Evolutionary conservation across 371 early-diverging fungal genomes (phyloP).

Genomic region (Syncephalastrum contaminatum): DNA sequence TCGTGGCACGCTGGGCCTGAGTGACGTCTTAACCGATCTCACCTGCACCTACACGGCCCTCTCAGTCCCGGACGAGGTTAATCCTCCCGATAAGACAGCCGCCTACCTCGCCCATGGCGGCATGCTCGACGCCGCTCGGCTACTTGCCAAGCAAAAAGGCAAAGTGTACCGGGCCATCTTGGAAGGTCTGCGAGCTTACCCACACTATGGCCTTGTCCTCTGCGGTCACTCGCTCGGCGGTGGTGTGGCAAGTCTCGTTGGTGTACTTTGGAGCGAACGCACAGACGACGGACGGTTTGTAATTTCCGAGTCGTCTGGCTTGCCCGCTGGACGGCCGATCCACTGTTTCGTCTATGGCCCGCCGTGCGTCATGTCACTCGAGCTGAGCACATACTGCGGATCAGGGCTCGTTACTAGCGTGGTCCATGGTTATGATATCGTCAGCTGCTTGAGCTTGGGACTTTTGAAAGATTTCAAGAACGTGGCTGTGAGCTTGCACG

Average conservation of each 20-base stretch:
- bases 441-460: conserved; percentile 72
- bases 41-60: conserved; percentile 70
- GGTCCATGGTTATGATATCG: conserved; percentile 72
- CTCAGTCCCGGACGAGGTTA: conserved; percentile 20
- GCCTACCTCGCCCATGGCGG: conserved; percentile 70
- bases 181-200: conserved; percentile 61
- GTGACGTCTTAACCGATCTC: conserved; percentile 86
- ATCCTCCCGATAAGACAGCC: conserved; percentile 13
- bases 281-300: conserved; percentile 59
- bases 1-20: conserved; percentile 88
- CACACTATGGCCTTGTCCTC: conserved; percentile 74
- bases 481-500: conserved; percentile 66
- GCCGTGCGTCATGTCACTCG: conserved; percentile 69
- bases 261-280: conserved; percentile 68
- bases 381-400: conserved; percentile 65
- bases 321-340: conserved; percentile 72
- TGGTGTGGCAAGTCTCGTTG: conserved; percentile 71
- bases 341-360: conserved; percentile 78
- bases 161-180: conserved; percentile 67
- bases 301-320: conserved; percentile 60
- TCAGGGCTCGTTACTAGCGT: conserved; percentile 75
- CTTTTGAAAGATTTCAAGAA: conserved; percentile 73
- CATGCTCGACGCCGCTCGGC: conserved; percentile 73
- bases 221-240: conserved; percentile 85
- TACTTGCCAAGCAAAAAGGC: conserved; percentile 60